These are phyloP conservation scores for Microbotryum silenes-acaulis DNA, from an alignment of 1,284 basidiomycete species.

Conservation along the genomic window DNA sequence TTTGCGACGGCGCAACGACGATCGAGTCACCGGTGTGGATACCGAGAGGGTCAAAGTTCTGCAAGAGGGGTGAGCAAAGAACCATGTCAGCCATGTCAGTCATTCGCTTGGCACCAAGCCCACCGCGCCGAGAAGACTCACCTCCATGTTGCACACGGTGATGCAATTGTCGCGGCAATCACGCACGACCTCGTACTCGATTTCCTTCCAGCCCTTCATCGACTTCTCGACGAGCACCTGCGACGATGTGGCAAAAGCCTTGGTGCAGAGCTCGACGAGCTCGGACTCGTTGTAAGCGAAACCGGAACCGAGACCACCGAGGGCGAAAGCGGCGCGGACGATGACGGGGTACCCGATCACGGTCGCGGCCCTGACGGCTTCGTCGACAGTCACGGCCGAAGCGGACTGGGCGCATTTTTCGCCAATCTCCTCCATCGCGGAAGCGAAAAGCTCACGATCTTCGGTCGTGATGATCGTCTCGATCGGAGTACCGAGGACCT, in stretches of 20 bases:
- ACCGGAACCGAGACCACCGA: conserved; percentile 96
- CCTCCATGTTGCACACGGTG: conserved; percentile 34
- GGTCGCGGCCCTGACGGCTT: conserved; percentile 74
- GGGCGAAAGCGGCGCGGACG: conserved; percentile 92
- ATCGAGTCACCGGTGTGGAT: conserved; percentile 99
- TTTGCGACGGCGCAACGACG: conserved; percentile 97
- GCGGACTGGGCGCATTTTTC: conserved; percentile 86
- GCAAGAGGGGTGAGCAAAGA: conserved; percentile 50
- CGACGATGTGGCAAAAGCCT: conserved; percentile 80
- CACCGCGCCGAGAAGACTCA: conserved; percentile 41
- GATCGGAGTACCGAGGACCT: conserved; percentile 93
- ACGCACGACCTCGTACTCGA: conserved; percentile 98
- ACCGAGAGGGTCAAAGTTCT: conserved; percentile 98
- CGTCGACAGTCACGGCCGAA: conserved; percentile 70
- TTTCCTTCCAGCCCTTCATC: conserved; percentile 99
- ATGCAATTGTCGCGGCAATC: conserved; percentile 69
- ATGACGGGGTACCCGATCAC: conserved; percentile 96
- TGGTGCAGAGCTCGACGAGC: conserved; percentile 86
- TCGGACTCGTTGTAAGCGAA: conserved; percentile 95
- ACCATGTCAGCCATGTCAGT: neutral
- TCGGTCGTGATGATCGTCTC: conserved; percentile 96
- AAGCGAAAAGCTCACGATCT: conserved; percentile 88
- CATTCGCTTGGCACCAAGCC: conserved; percentile 2
- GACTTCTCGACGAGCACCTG: conserved; percentile 96
- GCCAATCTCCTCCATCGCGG: conserved; percentile 91